Evolutionary conservation across 2,329 filamentous ascomycete genomes (phyloP).

Genomic region (Thermoascus crustaceus): DNA sequence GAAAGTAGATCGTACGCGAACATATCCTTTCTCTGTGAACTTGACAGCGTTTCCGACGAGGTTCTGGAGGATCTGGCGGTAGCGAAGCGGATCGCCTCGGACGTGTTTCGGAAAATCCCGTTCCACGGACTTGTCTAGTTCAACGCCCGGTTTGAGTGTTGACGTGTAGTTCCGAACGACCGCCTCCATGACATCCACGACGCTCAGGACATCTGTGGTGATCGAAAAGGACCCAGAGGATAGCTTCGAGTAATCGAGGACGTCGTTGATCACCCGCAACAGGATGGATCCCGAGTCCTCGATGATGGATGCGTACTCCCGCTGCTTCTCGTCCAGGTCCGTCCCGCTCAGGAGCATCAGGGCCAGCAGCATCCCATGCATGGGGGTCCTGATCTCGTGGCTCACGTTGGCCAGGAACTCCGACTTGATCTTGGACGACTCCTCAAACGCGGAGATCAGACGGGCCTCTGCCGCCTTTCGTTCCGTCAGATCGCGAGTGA

Average conservation of each 20-base stretch:
- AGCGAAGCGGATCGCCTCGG: constrained; percentile 52
- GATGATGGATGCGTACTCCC: constrained; percentile 50
- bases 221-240: constrained; percentile 53
- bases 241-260: constrained; percentile 59
- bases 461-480: constrained; percentile 48
- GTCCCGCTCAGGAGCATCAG: constrained; percentile 51
- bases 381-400: constrained; percentile 57
- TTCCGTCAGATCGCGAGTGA: constrained; percentile 52
- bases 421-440: constrained; percentile 55
- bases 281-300: constrained; percentile 52
- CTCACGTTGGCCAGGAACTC: constrained; percentile 57
- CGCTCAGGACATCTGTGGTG: constrained; percentile 44
- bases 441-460: constrained; percentile 51
- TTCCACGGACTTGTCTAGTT: constrained; percentile 38
- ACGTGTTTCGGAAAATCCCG: constrained; percentile 43
- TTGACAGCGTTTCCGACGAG: constrained; percentile 54
- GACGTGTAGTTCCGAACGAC: constrained; percentile 45
- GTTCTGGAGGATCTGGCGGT: constrained; percentile 56
- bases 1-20: constrained; percentile 39
- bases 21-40: constrained; percentile 50
- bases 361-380: constrained; percentile 56
- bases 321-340: constrained; percentile 45
- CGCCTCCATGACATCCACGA: constrained; percentile 38
- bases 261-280: constrained; percentile 56
- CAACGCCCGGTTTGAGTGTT: constrained; percentile 39